Conservation (phyloP, 257 asterid species). For the Cruciata laevipes region DNA sequence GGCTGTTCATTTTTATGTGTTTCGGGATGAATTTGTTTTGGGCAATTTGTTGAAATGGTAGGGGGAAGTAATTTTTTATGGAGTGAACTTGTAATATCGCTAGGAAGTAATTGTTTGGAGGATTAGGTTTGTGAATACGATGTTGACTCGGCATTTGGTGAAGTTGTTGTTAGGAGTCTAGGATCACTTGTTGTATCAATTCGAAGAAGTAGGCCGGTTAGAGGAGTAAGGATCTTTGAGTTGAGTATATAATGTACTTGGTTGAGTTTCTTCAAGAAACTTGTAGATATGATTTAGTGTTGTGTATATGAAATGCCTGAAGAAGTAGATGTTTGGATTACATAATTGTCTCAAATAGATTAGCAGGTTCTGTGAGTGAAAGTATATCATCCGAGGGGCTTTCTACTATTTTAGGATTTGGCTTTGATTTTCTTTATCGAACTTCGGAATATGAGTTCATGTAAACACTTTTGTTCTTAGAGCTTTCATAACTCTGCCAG, state of each 20-base stretch:
- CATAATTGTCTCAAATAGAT: not conserved
- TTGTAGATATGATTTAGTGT: not conserved
- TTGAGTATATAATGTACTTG: not conserved
- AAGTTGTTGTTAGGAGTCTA: not conserved
- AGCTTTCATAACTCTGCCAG: not conserved
- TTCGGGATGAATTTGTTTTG: not conserved
- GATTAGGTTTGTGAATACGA: not conserved
- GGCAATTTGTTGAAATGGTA: not conserved
- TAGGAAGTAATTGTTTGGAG: no score
- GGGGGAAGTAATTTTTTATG: not conserved
- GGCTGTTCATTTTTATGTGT: not conserved
- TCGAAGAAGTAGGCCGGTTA: not conserved
- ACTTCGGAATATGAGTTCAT: not conserved
- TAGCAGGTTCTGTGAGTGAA: not conserved
- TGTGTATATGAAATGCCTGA: not conserved
- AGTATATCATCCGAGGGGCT: not conserved
- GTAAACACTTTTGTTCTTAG: not conserved
- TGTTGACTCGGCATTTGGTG: not conserved
- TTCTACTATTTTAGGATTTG: not conserved
- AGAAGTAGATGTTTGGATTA: not conserved
- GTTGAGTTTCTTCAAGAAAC: slow-evolving; percentile 1
- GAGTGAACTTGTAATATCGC: not conserved
- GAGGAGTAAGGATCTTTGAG: not conserved
- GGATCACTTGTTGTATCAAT: not conserved
- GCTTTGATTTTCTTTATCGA: not conserved